Evolutionary conservation across 1,284 basidiomycete species (phyloP), one percentile per base, ranked within the genome.

Genomic region (Melampsora larici-populina): DNA sequence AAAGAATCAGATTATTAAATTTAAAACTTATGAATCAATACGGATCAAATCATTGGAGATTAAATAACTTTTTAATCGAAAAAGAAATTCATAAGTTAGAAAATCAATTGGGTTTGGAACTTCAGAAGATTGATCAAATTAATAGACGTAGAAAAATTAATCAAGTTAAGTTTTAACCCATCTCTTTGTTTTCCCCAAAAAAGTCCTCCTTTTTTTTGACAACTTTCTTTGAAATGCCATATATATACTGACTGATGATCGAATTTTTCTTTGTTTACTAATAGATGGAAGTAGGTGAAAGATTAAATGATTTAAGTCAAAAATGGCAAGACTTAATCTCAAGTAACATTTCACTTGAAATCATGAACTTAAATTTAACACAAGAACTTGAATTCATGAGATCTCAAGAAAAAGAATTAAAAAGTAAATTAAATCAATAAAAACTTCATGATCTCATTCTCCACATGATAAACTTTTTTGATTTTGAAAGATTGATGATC

Each of bases 11-110:
- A 91, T 89, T 92, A 81, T 90, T 90, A 58, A 98, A 98, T 86
- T 86, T 95, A 58, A 88, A 90, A 9, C 86, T 99, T 26, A 85
- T 97, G 58, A 90, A 93, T 83, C 89, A 89, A 62, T 95, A 96
- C 83, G 97, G 93, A 1, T 86, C 91, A 15, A 97, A 97, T 85
- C 90, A 91, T 13, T 97, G 93, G 92, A 88, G 91, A 80, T 89
- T 96, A 83, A 89, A 92, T 83, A 96, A 97, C 84, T 94, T 93
- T 83, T 87, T 92, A 43, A 85, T 94, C 31, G 93, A 96, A 83
- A 87, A 89, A 46, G 89, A 90, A 58, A 89, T 90, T 9, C 90
- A 90, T 80, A 88, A 90, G 80, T 85, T 90, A 7, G 92, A 95
- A 83, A 86, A 87, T 76, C 86, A 89, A 18, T 85, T 93, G 4